These are phyloP conservation scores for Ogataea haglerorum DNA, from an alignment of 805 yeast species.

Conservation along the genomic window DNA sequence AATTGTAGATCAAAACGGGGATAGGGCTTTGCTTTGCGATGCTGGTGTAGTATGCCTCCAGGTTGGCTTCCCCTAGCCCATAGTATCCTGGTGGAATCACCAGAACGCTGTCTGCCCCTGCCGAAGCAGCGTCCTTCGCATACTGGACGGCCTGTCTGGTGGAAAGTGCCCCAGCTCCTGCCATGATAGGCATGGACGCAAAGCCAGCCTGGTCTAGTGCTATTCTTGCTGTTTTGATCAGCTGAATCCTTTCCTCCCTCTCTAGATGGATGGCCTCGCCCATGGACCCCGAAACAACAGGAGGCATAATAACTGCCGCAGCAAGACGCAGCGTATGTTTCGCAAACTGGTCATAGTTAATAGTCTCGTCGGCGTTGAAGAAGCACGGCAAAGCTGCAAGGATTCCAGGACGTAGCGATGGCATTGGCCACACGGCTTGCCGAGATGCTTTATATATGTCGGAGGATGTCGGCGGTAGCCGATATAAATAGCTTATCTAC, in stretches of 20 bases:
- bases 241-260: slow-evolving; percentile 29
- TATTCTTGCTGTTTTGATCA: slow-evolving; percentile 29
- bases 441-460: not conserved
- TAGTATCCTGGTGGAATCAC: slow-evolving; percentile 37
- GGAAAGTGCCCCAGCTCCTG: slow-evolving; percentile 32
- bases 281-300: slow-evolving; percentile 39
- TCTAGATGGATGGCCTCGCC: slow-evolving; percentile 38
- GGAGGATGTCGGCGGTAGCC: not conserved
- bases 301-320: slow-evolving; percentile 29
- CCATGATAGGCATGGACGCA: slow-evolving; percentile 26
- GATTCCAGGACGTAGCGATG: slow-evolving; percentile 12
- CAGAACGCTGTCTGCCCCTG: slow-evolving; percentile 36
- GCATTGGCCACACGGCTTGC: not conserved
- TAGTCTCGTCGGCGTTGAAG: slow-evolving; percentile 21
- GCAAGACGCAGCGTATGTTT: not conserved
- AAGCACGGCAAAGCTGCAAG: slow-evolving; percentile 18
- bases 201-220: slow-evolving; percentile 34
- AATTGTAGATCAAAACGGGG: slow-evolving; percentile 37
- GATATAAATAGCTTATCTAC: slow-evolving; percentile 2
- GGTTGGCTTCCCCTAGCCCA: slow-evolving; percentile 33
- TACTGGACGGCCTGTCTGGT: slow-evolving; percentile 30
- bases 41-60: slow-evolving; percentile 30
- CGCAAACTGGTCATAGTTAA: slow-evolving; percentile 31
- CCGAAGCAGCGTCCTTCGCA: slow-evolving; percentile 25
- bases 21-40: slow-evolving; percentile 34